Evolutionary conservation across 768 basidiomycete species (phyloP).

Genomic region (Leccinum fibrillosum): DNA sequence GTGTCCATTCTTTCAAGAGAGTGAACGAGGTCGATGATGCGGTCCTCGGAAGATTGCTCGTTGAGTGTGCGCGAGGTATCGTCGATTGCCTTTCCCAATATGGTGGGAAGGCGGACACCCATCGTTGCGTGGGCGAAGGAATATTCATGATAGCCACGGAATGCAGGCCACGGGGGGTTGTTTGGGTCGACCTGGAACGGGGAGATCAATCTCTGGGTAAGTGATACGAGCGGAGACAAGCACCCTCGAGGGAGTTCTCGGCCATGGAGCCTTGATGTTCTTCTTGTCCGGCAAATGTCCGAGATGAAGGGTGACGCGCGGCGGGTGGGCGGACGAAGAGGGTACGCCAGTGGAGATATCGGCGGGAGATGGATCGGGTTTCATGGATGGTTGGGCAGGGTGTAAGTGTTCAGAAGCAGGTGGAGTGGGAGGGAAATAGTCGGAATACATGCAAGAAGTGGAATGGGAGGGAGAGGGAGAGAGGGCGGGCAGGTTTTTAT

Average conservation of each 20-base stretch:
- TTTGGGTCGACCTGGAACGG: conserved; percentile 65
- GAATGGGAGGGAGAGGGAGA: background rate
- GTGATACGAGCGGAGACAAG: conserved; percentile 13
- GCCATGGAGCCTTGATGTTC: conserved; percentile 69
- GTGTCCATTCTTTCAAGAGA: conserved; percentile 89
- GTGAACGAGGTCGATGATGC: conserved; percentile 75
- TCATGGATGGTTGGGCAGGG: conserved; percentile 3
- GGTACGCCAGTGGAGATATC: conserved; percentile 8
- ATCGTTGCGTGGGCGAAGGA: conserved; percentile 91
- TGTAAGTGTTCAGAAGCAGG: conserved; percentile 20
- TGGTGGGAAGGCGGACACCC: conserved; percentile 94
- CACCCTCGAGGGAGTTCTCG: conserved; percentile 70
- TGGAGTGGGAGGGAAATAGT: conserved; percentile 31
- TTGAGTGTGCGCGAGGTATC: conserved; percentile 88
- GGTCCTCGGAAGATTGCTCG: conserved; percentile 78
- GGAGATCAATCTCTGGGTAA: background rate
- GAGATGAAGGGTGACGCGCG: conserved; percentile 66
- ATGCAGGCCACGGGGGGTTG: conserved; percentile 81
- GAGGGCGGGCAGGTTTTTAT: conserved; percentile 5
- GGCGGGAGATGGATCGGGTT: background rate
- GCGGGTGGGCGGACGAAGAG: conserved; percentile 36
- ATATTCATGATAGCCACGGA: conserved; percentile 77
- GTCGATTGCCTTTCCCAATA: conserved; percentile 93
- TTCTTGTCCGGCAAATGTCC: conserved; percentile 74
- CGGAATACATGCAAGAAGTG: conserved; percentile 7